Evolutionary conservation across 2,329 filamentous ascomycete species (phyloP), one percentile per base, ranked within the genome.

Genomic region (Orbilia quercus): DNA sequence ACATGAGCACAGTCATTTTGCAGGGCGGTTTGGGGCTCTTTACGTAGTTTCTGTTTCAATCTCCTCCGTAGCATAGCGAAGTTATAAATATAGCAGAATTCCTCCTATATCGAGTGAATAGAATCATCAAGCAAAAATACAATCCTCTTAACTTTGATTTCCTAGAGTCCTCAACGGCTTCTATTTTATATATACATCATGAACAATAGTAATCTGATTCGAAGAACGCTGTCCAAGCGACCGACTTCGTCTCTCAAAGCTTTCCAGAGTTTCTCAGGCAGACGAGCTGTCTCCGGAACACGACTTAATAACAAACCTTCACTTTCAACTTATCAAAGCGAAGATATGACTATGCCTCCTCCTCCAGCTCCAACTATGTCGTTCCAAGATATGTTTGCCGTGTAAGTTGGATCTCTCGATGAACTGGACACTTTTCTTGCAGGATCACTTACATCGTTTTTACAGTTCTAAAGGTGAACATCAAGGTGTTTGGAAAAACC

Each of bases 311-410:
- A 69, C 23, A 69, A 54, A 7, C 55, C 50, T n/a, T 54, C 64
- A 5, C 54, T 69, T 40, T 48, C 55, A 16, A 54, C 34, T 40
- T 55, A 55, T 34, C 64, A 47, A n/a, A 60, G 36, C 9, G 55
- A 69, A 22, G 16, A 22, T 14, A 4, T 38, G 18, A 34, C 55
- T 11, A 62, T 69, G 55, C 60, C 44, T 22, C 54, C 54, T 38
- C 31, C 42, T 2, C 63, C 63, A 1, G 18, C 63, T 3, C 62
- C 51, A 23, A 38, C 62, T 12, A 51, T 59, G 44, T 67, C 63
- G 1, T 55, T 69, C 20, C 64, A 69, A 48, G 64, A 69, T 38
- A 28, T 69, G 34, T 69, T 69, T 34, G 64, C 64, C 4, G 18
- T 59, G 64, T 69, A 48, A 69, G 64, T 45, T 23, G 14, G 9